Base-by-base conservation (phyloP, 2,329 filamentous ascomycete species). In the Chalaropsis ovoidea region DNA sequence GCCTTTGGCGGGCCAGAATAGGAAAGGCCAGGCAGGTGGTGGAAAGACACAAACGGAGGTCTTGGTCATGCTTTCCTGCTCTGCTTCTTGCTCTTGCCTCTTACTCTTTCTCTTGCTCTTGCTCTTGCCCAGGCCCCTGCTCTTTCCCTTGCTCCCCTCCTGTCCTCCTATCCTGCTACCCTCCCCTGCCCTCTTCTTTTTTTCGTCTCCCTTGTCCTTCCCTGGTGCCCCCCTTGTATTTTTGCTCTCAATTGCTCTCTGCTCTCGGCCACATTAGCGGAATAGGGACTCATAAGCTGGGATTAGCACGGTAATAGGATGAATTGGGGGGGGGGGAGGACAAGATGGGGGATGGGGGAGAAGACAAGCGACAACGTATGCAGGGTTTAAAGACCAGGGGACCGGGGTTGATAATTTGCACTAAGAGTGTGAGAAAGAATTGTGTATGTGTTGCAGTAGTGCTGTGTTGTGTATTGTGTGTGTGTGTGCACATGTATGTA, bases 201-300 rank as follows among this genome's bases (percentile, higher is more conserved):
- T 35, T n/a, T n/a, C n/a, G 7, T 62, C 15, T 62, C n/a, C 31
- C 19, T 61, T 43, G 31, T 10, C 39, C 60, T 61, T 43, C 39
- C 60, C 19, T n/a, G 31, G 6, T 43, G 2, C 10, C 10, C 31
- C 35, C 41, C 58, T 22, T 42, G n/a, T 43, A 31, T 31, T 31
- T 31, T 31, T 31, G 2, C 2, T 31, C 6, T 31, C 6, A 3
- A 3, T 31, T 31, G 31, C 31, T 42, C 35, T 42, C n/a, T 43
- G 22, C 56, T 22, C 39, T 62, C 39, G 39, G 60, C 41, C 13
- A 56, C 22, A 56, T 22, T 56, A 56, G 52, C 52, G 52, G 52
- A 56, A 56, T 56, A 56, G 27, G 52, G 52, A 35, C 52, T 56
- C 27, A 56, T 31, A 56, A 56, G 52, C 52, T 49, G 47, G 47